phyloP scores from a whole-genome alignment of 768 basidiomycete genomes.

The Leccinum ochraceum region DNA sequence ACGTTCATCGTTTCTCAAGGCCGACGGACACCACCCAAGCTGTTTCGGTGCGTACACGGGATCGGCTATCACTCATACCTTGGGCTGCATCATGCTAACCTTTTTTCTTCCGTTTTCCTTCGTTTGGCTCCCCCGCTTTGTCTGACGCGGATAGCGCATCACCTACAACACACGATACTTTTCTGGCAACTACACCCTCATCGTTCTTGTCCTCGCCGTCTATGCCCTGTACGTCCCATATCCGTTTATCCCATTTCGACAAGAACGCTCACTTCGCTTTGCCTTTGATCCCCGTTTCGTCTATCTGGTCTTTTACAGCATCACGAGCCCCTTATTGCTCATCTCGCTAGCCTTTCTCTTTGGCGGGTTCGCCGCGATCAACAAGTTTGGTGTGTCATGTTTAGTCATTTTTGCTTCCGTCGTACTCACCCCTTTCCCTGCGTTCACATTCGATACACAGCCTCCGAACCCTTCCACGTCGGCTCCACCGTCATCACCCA shows the following conservation, averaged over 20 bases:
- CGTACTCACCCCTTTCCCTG: neutral
- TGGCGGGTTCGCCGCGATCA: constrained; percentile 88
- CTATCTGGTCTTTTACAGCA: constrained; percentile 39
- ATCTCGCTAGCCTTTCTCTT: constrained; percentile 85
- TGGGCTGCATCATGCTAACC: neutral
- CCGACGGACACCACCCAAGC: constrained; percentile 82
- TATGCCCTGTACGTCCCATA: constrained; percentile 71
- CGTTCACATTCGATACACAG: constrained; percentile 38
- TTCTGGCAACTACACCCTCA: constrained; percentile 87
- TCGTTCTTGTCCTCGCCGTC: constrained; percentile 75
- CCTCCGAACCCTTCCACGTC: constrained; percentile 81
- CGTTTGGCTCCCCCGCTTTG: neutral
- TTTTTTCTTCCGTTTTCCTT: neutral
- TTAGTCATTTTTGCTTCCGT: neutral
- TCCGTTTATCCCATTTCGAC: neutral
- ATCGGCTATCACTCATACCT: neutral
- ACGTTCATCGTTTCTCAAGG: constrained; percentile 78
- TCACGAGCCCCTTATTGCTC: constrained; percentile 82
- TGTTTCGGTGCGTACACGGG: constrained; percentile 55
- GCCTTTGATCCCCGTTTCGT: neutral
- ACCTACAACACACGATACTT: constrained; percentile 94
- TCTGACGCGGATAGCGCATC: constrained; percentile 59
- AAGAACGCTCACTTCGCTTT: neutral
- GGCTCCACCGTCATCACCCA: constrained; percentile 84
- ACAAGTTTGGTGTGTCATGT: constrained; percentile 70